Conservation (phyloP, 495 filamentous ascomycete species). For the Hypomontagnella monticulosa region DNA sequence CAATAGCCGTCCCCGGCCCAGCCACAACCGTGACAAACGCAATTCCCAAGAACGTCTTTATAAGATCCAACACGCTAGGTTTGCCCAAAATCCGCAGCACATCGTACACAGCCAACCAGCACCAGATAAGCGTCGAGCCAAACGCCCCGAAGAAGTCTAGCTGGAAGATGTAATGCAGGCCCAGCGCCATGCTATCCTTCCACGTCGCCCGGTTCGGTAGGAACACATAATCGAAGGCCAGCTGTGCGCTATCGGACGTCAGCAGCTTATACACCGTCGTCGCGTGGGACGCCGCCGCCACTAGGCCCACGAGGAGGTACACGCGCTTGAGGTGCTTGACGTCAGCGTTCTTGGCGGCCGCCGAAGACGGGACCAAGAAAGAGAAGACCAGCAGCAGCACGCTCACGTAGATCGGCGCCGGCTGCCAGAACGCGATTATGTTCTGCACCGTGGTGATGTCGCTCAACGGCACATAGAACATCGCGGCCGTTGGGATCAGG, state of each 20-base stretch:
- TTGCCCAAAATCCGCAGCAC: constrained; percentile 35
- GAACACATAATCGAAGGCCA: constrained; percentile 40
- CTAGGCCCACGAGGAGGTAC: constrained; percentile 32
- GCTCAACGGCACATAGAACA: constrained; percentile 44
- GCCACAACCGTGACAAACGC: constrained; percentile 24
- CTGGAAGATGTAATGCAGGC: constrained; percentile 47
- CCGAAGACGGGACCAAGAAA: neutral
- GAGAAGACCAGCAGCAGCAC: constrained; percentile 37
- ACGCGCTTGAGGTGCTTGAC: constrained; percentile 42
- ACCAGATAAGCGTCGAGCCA: constrained; percentile 38
- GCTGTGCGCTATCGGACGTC: constrained; percentile 32
- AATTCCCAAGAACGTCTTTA: constrained; percentile 30
- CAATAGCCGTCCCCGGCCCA: constrained; percentile 46
- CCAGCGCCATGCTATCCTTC: constrained; percentile 34
- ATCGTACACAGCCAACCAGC: constrained; percentile 38
- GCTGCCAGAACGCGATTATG: constrained; percentile 50
- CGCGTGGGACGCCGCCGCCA: constrained; percentile 31
- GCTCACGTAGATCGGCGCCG: constrained; percentile 46
- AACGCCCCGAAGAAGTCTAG: constrained; percentile 42
- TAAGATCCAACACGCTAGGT: constrained; percentile 4
- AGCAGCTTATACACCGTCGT: constrained; percentile 29
- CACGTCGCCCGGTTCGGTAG: constrained; percentile 25
- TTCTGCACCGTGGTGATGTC: constrained; percentile 40
- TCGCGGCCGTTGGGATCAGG: constrained; percentile 46
- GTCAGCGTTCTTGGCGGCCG: constrained; percentile 19